Percentiles rank a stretch among this genome's conserved stretches.
Conservation (phyloP, 306 rosid species). For the Crotalaria pallida region DNA sequence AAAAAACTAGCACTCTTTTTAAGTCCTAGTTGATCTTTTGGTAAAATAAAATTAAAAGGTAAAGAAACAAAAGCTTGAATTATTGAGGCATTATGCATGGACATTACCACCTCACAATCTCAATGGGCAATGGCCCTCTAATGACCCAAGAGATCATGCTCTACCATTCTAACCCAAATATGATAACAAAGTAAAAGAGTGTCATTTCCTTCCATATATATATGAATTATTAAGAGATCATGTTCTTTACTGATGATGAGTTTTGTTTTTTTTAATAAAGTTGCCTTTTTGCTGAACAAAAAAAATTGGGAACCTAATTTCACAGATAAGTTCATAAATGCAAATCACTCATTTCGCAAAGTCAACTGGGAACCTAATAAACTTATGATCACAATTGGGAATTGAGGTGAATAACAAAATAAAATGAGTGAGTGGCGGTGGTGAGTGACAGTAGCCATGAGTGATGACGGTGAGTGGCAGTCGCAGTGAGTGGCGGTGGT, state of each 20-base stretch:
- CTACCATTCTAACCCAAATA: constrained; percentile 13
- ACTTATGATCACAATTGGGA: too few relatives aligned
- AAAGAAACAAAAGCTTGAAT: constrained; percentile 21
- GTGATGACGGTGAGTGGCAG: too few relatives aligned
- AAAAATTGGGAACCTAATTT: too few relatives aligned
- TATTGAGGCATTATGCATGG: constrained; percentile 25
- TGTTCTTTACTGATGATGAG: not conserved
- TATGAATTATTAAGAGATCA: not conserved
- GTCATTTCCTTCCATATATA: not conserved
- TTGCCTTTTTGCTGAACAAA: too few relatives aligned
- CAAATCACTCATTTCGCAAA: too few relatives aligned
- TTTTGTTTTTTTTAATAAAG: too few relatives aligned
- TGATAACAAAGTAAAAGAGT: not conserved
- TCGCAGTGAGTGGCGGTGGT: too few relatives aligned
- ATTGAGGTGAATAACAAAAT: too few relatives aligned
- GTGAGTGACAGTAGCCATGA: too few relatives aligned
- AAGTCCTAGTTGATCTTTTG: constrained; percentile 12
- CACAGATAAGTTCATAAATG: too few relatives aligned
- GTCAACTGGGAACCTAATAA: too few relatives aligned
- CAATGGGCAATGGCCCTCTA: constrained; percentile 25
- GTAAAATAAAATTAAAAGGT: constrained; percentile 13
- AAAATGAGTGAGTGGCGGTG: too few relatives aligned
- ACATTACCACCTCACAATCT: not conserved
- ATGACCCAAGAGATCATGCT: constrained; percentile 14
- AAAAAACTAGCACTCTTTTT: not conserved